Base-by-base conservation (phyloP, 2,329 filamentous ascomycete species). In the Tolypocladium amazonense region DNA sequence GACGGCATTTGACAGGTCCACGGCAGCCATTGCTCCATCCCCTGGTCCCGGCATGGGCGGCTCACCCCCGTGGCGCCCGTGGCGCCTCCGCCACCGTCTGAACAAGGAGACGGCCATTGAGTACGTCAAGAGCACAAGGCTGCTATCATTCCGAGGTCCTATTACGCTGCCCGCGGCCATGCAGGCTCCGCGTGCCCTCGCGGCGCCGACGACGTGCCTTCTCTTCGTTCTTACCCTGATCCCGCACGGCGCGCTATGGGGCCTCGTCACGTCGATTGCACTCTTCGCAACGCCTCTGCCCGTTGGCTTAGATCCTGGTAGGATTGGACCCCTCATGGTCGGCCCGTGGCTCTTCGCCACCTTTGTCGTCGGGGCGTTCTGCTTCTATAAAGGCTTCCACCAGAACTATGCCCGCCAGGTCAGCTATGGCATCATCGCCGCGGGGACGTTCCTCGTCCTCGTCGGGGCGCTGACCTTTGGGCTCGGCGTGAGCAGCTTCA, bases 121-220 rank as follows among this genome's bases (percentile, higher is more conserved):
- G 18, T 81, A 80, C 61, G 64, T 80, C 50, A 59, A 64, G 35
- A 71, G 71, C 53, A 72, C 80, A 64, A 73, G 71, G 60, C 74
- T 75, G 0, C 66, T 70, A 35, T 72, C 73, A 0, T 81, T 77
- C 61, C 63, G 62, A 45, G 71, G 71, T 4, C 58, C 65, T 9
- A 61, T 71, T 39, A 67, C 73, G 60, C 23, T 67, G 2, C 56
- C 64, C 0, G 67, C 71, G 2, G 66, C 78, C 20, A 67, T 80
- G n/a, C 78, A 82, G 59, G 74, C 73, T 0, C 73, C 79, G 0
- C 75, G 79, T 7, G 79, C 80, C 9, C 69, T 81, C 57, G 63
- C 73, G 18, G 78, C 82, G 0, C 82, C 82, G 1, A 81, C 79
- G 0, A 79, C 79, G 0, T 58, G 74, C 18, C 71, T 84, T 1